Base-by-base conservation (phyloP, 305 asterid genomes). In the Rubia tinctorum region DNA sequence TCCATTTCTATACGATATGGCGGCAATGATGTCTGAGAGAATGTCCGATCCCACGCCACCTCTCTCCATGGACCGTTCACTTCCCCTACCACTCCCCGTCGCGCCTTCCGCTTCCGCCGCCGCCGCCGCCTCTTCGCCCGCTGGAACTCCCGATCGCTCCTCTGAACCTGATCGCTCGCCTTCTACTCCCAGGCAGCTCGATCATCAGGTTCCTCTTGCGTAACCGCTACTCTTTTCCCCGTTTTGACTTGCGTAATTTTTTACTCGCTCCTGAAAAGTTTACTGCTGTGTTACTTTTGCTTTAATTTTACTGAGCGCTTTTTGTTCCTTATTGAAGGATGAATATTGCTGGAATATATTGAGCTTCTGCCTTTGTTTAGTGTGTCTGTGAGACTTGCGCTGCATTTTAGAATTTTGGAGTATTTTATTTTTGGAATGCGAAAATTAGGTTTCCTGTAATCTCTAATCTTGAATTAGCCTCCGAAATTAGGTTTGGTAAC, bases 1-100 rank as follows among this genome's bases (percentile, higher is more conserved):
- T 71, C 12, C 23, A 2, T 58, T 6, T 71, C 15, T 51, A 8
- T 1, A 20, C 43, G 69, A 56, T 43, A 90, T 88, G 96, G 88
- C 92, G 44, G 89, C 86, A 59, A 80, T 82, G 61, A 90, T 77
- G 14, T 79, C 94, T 56, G 92, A 83, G 84, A 88, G 86, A 75
- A 79, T 85, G 76, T 72, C 69, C 78, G 88, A 86, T 51, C 90
- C 91, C 69, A 80, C 92, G 11, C 89, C 79, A 58, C 82, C 88
- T 39, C 67, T 56, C 17, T 71, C 74, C 10, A 84, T 86, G 91
- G 89, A 78, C 20, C 77, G 65, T 71, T 61, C 93, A 4, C 23
- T 76, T 75, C 78, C 85, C 43, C 66, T 69, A 55, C 84, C 65
- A 7, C 71, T 72, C 76, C 67, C 90, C 70, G 82, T 72, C 67